Evolutionary conservation across 768 basidiomycete genomes (phyloP).

Genomic region (Astraeus odoratus): DNA sequence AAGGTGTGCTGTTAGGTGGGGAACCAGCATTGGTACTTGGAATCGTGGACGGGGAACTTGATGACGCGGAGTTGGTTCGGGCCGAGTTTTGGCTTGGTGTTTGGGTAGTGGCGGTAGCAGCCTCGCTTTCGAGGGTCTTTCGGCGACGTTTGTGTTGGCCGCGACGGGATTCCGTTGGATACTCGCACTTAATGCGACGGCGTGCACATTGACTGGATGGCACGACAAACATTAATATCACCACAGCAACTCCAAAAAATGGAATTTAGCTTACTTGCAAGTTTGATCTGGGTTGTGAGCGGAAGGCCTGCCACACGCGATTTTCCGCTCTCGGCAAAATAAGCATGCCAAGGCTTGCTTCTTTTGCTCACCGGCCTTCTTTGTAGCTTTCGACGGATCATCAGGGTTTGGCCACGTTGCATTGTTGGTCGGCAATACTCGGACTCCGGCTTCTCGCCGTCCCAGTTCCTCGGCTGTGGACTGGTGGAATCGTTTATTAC

Average conservation of each 20-base stretch:
- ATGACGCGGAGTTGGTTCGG: constrained; percentile 10
- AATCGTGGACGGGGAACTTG: constrained; percentile 9
- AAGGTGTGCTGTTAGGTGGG: constrained; percentile 14
- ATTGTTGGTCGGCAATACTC: constrained; percentile 12
- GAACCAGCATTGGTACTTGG: constrained; percentile 1
- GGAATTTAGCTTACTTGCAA: constrained; percentile 38
- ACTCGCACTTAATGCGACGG: constrained; percentile 38
- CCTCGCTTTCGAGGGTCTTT: constrained; percentile 22
- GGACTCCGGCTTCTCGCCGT: constrained; percentile 20
- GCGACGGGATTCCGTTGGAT: constrained; percentile 44
- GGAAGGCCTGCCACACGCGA: constrained; percentile 40
- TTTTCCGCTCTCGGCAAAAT: constrained; percentile 46
- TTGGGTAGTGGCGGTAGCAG: constrained; percentile 13
- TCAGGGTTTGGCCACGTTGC: constrained; percentile 30
- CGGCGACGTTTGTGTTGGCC: constrained; percentile 39
- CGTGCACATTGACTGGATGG: constrained; percentile 38
- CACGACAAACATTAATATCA: constrained; percentile 11
- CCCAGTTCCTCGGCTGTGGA: constrained; percentile 21
- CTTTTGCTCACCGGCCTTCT: constrained; percentile 33
- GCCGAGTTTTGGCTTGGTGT: constrained; percentile 16
- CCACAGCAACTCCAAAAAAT: constrained; percentile 2
- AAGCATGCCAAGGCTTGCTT: constrained; percentile 42
- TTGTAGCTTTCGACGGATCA: constrained; percentile 26
- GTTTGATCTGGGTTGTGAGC: constrained; percentile 31
- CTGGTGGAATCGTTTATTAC: constrained; percentile 24